Evolutionary conservation across 148 eudicot species (phyloP), one percentile per base, ranked within the genome.

Genomic region (Spergularia marina): DNA sequence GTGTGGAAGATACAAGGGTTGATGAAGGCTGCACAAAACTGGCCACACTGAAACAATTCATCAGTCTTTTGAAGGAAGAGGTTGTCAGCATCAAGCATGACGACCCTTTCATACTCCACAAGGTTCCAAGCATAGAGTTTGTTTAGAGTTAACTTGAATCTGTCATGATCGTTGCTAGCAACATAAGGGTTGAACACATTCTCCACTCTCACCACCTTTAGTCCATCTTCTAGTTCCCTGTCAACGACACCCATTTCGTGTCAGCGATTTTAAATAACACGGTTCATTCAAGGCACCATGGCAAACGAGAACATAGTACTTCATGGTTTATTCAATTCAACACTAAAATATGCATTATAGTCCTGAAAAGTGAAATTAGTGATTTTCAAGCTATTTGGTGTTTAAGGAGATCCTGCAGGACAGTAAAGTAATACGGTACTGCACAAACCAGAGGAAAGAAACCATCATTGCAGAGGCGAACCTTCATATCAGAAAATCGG

Each of bases 1-100:
- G 99, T 96, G 79, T 96, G 99, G 81, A 96, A 96, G 75, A 96
- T 92, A 85, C 98, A 96, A 15, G 99, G 99, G 71, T 96, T 96
- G 84, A 96, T 96, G 82, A 96, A 96, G 71, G 83, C 97, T 0
- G 98, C 99, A 82, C 99, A 96, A 23, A 96, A 96, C 55, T 89
- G 86, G 23, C 99, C 99, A 74, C 99, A 92, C 57, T 91, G 99
- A 84, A 96, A 96, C 73, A 92, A 70, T 79, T 96, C 99, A 9
- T 96, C 99, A 1, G 98, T 79, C 1, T 89, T 92, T 39, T 75
- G 90, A 16, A 92, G 83, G 83, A 96, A 96, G 34, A 96, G 91
- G 81, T 96, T 96, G 74, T 96, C 99, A 1, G 91, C 86, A 75
- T 96, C 99, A 23, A 96, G 96, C 99, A 96, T 92, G 76, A 92